Base-by-base conservation (phyloP, 2,329 filamentous ascomycete species). In the Canariomyces notabilis region DNA sequence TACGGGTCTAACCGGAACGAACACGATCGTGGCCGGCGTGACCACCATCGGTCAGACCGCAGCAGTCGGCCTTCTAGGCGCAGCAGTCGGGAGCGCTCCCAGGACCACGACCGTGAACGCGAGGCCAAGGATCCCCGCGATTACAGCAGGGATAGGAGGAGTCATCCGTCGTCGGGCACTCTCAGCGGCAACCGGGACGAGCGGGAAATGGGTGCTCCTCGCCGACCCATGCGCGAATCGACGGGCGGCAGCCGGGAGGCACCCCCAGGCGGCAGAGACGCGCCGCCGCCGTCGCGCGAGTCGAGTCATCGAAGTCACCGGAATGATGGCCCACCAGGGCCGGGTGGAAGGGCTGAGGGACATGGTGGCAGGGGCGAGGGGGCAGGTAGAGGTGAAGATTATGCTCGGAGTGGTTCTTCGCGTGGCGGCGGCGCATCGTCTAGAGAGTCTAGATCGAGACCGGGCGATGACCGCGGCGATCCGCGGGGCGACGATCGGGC, bases 121-220 rank as follows among this genome's bases (percentile, higher is more conserved):
- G 61, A 61, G 21, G 4, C 41, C 22, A 75, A 73, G 53, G 71
- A 74, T 7, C 61, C 66, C 33, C 64, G 67, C 22, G 71, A 75
- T 35, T 64, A 72, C 47, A 65, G 72, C 48, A 65, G 72, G 21
- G 72, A 76, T 14, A 60, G 72, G 39, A 67, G 67, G 37, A 67
- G 64, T 15, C 62, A 58, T 55, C 59, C 4, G 53, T 56, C 22
- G 52, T 18, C 56, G 12, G 57, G 55, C 50, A 58, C 15, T 35
- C 40, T 34, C 43, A 42, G 37, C 44, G 49, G 44, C 26, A 29
- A 33, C n/a, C 42, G 52, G 4, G 56, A 50, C 6, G 55, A 59
- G 14, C 47, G 59, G 32, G 60, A 62, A 29, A 35, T 44, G 7
- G 50, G 53, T 15, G 49, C 50, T 19, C 51, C 57, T 12, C 54